Evolutionary conservation across 371 early-diverging fungal species (phyloP).

Genomic region (Mortierella sp.): DNA sequence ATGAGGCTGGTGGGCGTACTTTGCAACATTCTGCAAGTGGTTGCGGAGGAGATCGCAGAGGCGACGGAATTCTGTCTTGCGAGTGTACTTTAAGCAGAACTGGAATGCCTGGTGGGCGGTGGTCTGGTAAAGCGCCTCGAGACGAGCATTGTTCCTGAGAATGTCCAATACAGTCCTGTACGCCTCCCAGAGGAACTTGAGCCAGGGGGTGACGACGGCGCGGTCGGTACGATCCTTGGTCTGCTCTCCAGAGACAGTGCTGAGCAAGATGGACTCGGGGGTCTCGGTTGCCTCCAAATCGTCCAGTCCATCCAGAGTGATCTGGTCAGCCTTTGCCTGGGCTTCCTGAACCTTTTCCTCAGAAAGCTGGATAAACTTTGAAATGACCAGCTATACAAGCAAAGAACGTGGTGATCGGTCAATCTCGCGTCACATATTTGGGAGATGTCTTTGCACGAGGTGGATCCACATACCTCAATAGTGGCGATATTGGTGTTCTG

Average conservation of each 20-base stretch:
- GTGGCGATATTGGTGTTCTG: conserved; percentile 92
- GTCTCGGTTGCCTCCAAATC: conserved; percentile 97
- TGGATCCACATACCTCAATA: conserved; percentile 75
- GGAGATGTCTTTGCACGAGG: too few species aligned
- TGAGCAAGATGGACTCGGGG: conserved; percentile 94
- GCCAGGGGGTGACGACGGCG: conserved; percentile 97
- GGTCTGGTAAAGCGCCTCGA: conserved; percentile 93
- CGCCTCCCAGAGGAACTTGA: conserved; percentile 98
- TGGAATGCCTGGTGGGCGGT: conserved; percentile 93
- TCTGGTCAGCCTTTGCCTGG: conserved; percentile 91
- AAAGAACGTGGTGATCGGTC: neutral
- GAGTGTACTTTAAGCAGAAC: conserved; percentile 93
- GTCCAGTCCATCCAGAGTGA: conserved; percentile 83
- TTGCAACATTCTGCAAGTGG: conserved; percentile 91
- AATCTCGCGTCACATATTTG: too few species aligned
- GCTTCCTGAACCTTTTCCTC: conserved; percentile 93
- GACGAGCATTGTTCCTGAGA: conserved; percentile 93
- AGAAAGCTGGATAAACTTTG: conserved; percentile 84
- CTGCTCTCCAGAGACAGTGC: conserved; percentile 94
- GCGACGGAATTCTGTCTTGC: conserved; percentile 98
- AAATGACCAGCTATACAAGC: conserved; percentile 75
- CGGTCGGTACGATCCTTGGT: conserved; percentile 96
- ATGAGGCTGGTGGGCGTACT: conserved; percentile 93
- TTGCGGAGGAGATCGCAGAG: conserved; percentile 96
- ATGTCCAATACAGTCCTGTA: conserved; percentile 97